phyloP scores from a whole-genome alignment of 2,329 filamentous ascomycete species.

The Hyphodiscus sp. region DNA sequence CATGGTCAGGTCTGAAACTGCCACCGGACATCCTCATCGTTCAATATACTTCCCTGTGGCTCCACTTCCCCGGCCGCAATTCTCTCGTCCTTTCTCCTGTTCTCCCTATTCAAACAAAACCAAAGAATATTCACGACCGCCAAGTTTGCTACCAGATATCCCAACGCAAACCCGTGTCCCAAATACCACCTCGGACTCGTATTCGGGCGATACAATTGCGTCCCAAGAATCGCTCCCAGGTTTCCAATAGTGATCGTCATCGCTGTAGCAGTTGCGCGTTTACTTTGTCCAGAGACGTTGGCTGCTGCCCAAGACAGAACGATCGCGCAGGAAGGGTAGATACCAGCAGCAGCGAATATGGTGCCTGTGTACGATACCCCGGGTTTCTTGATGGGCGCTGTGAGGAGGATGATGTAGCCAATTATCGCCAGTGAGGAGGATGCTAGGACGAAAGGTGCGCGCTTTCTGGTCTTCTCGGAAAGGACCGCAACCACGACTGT shows the following conservation, averaged over 20 bases:
- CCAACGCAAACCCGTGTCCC: constrained; percentile 61
- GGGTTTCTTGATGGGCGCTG: constrained; percentile 38
- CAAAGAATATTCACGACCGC: constrained; percentile 47
- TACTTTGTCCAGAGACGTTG: constrained; percentile 65
- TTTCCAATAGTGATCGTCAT: constrained; percentile 70
- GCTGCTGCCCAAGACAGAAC: constrained; percentile 65
- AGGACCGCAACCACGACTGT: constrained; percentile 53
- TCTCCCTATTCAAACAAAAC: constrained; percentile 49
- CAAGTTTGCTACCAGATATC: constrained; percentile 54
- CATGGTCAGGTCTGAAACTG: constrained; percentile 43
- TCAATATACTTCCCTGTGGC: constrained; percentile 44
- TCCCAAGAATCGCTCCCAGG: constrained; percentile 60
- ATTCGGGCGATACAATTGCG: constrained; percentile 58
- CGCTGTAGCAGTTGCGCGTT: constrained; percentile 60
- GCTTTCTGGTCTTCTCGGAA: constrained; percentile 50
- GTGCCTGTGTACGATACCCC: constrained; percentile 55
- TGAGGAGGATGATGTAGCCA: constrained; percentile 56
- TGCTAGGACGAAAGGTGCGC: constrained; percentile 58
- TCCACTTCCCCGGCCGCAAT: constrained; percentile 43
- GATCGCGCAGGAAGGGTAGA: constrained; percentile 59
- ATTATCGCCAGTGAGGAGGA: constrained; percentile 50
- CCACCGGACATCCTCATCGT: constrained; percentile 60
- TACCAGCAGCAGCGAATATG: constrained; percentile 58
- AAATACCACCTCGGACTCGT: constrained; percentile 58
- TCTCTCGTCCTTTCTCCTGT: constrained; percentile 42